Conservation (phyloP, 805 yeast species). For the Candida tallmaniae region DNA sequence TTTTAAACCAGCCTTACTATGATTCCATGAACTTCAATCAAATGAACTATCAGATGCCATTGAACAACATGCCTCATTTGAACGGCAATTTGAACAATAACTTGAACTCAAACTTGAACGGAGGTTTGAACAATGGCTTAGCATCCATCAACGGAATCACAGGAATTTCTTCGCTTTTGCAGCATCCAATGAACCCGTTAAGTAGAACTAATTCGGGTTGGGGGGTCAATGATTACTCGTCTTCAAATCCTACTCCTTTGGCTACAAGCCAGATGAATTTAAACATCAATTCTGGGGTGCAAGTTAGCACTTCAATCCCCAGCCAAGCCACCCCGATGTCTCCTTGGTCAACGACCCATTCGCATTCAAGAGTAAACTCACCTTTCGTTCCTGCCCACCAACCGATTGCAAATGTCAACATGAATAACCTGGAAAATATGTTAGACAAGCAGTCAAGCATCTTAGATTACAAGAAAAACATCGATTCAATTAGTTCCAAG, state of each 20-base stretch:
- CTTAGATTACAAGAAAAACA: not conserved
- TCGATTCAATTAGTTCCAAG: not conserved
- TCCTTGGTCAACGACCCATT: constrained; percentile 36
- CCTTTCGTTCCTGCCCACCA: constrained; percentile 30
- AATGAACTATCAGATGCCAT: not conserved
- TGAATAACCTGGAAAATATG: not conserved
- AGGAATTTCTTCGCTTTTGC: constrained; percentile 31
- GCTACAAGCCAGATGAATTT: constrained; percentile 4
- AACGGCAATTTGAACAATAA: constrained; percentile 1
- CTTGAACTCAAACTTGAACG: not conserved
- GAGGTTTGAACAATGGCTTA: not conserved
- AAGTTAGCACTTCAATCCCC: constrained; percentile 10
- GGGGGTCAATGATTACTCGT: constrained; percentile 28
- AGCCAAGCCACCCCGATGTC: constrained; percentile 36
- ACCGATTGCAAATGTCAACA: not conserved
- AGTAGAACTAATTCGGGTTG: constrained; percentile 35
- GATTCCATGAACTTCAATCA: constrained; percentile 5
- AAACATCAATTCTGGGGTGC: constrained; percentile 1
- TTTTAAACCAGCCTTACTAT: constrained; percentile 10
- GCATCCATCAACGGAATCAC: not conserved
- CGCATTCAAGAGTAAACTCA: constrained; percentile 34
- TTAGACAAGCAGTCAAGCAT: not conserved
- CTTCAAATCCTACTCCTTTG: constrained; percentile 4
- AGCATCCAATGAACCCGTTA: constrained; percentile 31
- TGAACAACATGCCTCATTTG: not conserved